Base-by-base conservation (phyloP, 2,329 filamentous ascomycete genomes). In the Epichloe gansuensis region DNA sequence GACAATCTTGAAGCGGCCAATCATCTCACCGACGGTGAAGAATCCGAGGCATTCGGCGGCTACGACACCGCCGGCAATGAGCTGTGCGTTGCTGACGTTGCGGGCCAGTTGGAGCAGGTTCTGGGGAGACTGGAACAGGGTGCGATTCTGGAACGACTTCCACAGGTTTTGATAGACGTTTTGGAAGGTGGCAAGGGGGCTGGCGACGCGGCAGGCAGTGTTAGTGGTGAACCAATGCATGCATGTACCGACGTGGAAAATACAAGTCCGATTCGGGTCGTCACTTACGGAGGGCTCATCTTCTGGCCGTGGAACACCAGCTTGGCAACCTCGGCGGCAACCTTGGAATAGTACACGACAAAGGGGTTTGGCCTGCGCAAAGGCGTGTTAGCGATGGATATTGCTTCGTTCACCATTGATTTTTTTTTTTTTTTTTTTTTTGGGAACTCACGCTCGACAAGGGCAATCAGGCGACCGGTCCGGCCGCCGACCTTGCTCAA, bases 21-120 rank as follows among this genome's bases (percentile, higher is more conserved):
- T 83, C 71, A 98, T 97, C 80, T 97, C 91, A 59, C 93, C 93
- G 52, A 97, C 82, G 56, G 91, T 94, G 80, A 97, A 98, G 81
- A 98, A 98, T 56, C 93, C 93, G 60, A 98, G 73, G 49, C 89
- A 80, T 75, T 98, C 91, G 53, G 91, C 91, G 47, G 78, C 72
- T 57, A 96, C 75, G 55, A 98, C 86, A 62, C 86, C 88, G 55
- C 79, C 85, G 51, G 85, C 72, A 52, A 80, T 78, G 61, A 91
- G 68, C 71, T 95, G 85, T 61, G 82, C 77, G 60, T 73, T 75
- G 70, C 81, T 85, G 63, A 93, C 63, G 73, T 82, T 86, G 67
- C 87, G 82, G 65, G 87, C 66, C 60, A 69, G 69, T 64, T 78
- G 72, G 60, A 80, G 67, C 59, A 76, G 67, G 61, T 75, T 73